Percentiles rank a stretch among this genome's conserved stretches.
Evolutionary conservation across 1,284 basidiomycete species (phyloP).

Genomic region (Filobasidium uniguttulatum): DNA sequence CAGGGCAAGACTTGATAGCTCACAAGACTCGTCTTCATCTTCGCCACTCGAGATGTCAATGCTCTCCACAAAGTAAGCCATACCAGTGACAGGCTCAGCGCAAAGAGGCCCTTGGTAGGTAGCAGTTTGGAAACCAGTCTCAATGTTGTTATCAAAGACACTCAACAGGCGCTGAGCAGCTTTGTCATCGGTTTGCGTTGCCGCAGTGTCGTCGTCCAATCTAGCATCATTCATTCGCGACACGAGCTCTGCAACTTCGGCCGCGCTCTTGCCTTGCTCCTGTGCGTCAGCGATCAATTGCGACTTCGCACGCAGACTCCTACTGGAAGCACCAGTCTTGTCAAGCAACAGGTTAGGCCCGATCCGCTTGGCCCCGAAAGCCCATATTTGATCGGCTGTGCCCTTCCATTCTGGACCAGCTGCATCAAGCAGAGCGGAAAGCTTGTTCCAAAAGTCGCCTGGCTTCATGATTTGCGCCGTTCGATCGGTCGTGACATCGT

Average conservation of each 20-base stretch:
- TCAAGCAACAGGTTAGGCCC: conserved; percentile 84
- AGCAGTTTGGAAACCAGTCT: conserved; percentile 90
- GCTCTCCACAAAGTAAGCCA: conserved; percentile 80
- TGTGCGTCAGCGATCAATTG: conserved; percentile 28
- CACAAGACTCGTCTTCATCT: conserved; percentile 46
- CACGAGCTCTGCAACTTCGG: conserved; percentile 30
- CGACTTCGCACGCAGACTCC: conserved; percentile 26
- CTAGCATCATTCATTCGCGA: conserved; percentile 13
- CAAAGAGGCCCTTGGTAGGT: conserved; percentile 89
- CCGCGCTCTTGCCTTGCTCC: conserved; percentile 29
- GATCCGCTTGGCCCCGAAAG: conserved; percentile 76
- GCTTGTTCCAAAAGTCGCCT: conserved; percentile 66
- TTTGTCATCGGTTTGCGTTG: conserved; percentile 25
- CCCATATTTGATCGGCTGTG: conserved; percentile 63
- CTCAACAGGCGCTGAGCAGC: conserved; percentile 21
- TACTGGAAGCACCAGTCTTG: conserved; percentile 20
- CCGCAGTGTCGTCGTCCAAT: conserved; percentile 7
- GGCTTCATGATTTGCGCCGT: conserved; percentile 44
- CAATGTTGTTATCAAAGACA: conserved; percentile 69
- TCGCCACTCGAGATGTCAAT: conserved; percentile 43
- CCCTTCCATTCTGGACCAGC: conserved; percentile 70
- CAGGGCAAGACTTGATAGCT: conserved; percentile 42
- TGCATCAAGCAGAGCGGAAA: conserved; percentile 52
- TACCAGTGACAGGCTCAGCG: conserved; percentile 83
- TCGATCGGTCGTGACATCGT: conserved; percentile 28